Evolutionary conservation across 108 stramenopile genomes (phyloP), one percentile per base, ranked within the genome.

Genomic region (Stephanodiscus minutulus): DNA sequence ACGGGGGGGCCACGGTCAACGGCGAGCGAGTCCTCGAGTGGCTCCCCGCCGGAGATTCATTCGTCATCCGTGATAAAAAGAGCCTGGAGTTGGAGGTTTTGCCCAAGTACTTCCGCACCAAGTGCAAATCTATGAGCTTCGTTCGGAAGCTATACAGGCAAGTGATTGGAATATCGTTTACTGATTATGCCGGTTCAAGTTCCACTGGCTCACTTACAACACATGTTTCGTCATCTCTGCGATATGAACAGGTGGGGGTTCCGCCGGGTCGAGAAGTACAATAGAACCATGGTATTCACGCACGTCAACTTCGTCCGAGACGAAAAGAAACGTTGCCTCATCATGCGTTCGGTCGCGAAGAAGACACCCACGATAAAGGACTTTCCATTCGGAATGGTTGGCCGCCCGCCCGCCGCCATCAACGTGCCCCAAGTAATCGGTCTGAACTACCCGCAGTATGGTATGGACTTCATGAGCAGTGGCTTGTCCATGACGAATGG

Each of bases 271-370:
- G 72, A 74, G 21, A 66, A 27, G 5, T 21, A 61, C n/a, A 35
- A 39, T 7, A 35, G 46, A 24, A 18, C 29, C 5, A 74, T 55
- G 41, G 49, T 60, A 25, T 74, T 74, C 47, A 47, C 21, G 29
- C 64, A 74, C 65, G 21, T n/a, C 18, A 20, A 74, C 37, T 74
- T 74, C 47, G 35, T 29, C 3, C 73, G 73, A 20, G 73, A 65
- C 31, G 58, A 74, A 36, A 66, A 66, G 57, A 60, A 74, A 57
- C 56, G 53, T n/a, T 74, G 73, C 22, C 65, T 66, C n/a, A 18
- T 52, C 7, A 74, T 74, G 73, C 73, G 65, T 46, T 74, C 73
- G n/a, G 57, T 50, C 29, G 73, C 64, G 36, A 74, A 74, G 64
- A 71, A 35, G 22, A 2, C 65, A 35, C 18, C 65, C 18, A 52